These are phyloP conservation scores for Verticillium nonalfalfae DNA, from an alignment of 2,329 filamentous ascomycete species.

Conservation along the genomic window DNA sequence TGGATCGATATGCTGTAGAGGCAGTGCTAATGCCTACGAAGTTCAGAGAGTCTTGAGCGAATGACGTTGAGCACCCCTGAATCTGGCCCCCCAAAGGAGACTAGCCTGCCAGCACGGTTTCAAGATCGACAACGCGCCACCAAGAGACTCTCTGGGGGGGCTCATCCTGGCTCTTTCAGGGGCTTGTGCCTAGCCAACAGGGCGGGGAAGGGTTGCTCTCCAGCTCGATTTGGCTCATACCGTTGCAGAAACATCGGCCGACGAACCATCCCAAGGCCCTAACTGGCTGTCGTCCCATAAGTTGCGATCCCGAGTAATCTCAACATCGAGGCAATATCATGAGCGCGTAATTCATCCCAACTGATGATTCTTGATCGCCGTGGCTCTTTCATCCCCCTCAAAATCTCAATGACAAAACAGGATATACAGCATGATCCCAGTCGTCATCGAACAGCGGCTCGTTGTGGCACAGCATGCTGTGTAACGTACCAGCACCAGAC, in stretches of 20 bases:
- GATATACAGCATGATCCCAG: not conserved
- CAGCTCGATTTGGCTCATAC: not conserved
- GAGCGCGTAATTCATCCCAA: not conserved
- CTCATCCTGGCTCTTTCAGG: not conserved
- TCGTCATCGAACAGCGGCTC: not conserved
- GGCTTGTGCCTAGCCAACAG: not conserved
- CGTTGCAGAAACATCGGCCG: not conserved
- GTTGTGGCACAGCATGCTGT: not conserved
- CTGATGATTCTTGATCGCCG: not conserved
- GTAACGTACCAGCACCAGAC: not conserved
- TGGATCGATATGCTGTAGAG: not conserved
- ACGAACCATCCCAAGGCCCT: not conserved
- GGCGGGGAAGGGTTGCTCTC: not conserved
- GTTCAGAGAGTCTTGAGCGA: not conserved
- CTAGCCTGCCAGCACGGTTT: not conserved
- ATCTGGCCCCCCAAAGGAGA: not conserved
- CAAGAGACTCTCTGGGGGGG: not conserved
- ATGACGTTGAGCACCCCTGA: not conserved
- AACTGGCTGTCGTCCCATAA: not conserved
- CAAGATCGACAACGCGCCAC: not conserved
- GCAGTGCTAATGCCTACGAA: not conserved
- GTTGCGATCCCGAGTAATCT: not conserved
- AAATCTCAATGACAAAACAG: not conserved
- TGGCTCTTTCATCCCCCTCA: not conserved
- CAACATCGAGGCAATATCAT: not conserved